phyloP scores from a whole-genome alignment of 2,329 filamentous ascomycete genomes.

The Podosphaera xanthii region DNA sequence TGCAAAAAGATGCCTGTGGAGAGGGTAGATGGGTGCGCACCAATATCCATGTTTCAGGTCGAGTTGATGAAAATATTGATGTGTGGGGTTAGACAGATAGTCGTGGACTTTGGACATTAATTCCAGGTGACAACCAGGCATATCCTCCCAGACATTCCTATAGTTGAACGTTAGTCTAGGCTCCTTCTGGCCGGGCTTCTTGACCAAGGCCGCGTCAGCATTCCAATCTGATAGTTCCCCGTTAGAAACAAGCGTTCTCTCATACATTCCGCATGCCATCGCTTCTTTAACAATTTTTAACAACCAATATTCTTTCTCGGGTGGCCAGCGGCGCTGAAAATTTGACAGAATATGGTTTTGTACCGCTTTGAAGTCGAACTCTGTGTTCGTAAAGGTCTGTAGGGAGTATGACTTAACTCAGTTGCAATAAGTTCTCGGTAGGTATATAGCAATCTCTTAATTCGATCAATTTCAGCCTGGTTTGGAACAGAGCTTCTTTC shows the following conservation, averaged over 20 bases:
- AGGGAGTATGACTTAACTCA: not conserved
- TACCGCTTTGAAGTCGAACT: not conserved
- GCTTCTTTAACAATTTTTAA: not conserved
- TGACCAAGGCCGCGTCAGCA: not conserved
- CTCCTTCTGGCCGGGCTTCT: not conserved
- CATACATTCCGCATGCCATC: not conserved
- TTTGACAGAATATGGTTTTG: not conserved
- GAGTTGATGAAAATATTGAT: not conserved
- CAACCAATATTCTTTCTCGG: not conserved
- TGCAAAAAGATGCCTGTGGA: not conserved
- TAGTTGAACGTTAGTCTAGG: slow-evolving; percentile 2
- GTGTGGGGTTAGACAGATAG: not conserved
- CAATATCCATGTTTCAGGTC: slow-evolving; percentile 3
- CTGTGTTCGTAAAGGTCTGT: not conserved
- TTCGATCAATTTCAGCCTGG: too few relatives aligned
- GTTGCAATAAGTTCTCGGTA: slow-evolving; percentile 1
- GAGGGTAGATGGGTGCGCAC: not conserved
- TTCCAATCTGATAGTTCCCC: slow-evolving; percentile 1
- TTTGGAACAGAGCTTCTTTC: too few relatives aligned
- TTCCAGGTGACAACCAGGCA: not conserved
- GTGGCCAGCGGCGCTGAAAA: not conserved
- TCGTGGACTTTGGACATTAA: not conserved
- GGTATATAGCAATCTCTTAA: not conserved
- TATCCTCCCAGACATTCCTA: slow-evolving; percentile 1
- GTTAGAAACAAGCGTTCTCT: not conserved